A percentile compares a stretch with the other conserved stretches of the same genome.
These are phyloP conservation scores for Daldinia loculata DNA, from an alignment of 495 filamentous ascomycete species.

Conservation along the genomic window DNA sequence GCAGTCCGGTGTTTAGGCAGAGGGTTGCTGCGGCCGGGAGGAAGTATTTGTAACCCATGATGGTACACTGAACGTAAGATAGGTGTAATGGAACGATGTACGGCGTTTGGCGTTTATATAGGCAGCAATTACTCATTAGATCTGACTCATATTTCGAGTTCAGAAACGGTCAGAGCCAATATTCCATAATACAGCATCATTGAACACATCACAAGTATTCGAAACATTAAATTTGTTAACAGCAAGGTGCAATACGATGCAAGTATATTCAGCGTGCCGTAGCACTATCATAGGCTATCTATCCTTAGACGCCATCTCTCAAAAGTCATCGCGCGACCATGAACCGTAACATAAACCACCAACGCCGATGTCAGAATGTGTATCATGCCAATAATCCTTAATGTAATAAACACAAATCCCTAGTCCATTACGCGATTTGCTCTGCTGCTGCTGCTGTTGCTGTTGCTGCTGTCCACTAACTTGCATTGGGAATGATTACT, in stretches of 20 bases:
- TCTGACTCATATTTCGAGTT: neutral
- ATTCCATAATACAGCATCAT: neutral
- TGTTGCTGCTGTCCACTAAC: neutral
- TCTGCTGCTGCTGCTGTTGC: neutral
- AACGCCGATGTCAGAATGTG: slow-evolving; percentile 45
- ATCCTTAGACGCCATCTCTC: slow-evolving; percentile 19
- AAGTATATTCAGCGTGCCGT: slow-evolving; percentile 33
- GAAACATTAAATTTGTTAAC: neutral
- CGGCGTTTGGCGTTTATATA: slow-evolving; percentile 24
- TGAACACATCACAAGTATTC: neutral
- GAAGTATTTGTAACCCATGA: slow-evolving; percentile 78
- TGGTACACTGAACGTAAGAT: neutral
- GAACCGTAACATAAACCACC: slow-evolving; percentile 41
- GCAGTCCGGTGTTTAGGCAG: slow-evolving; percentile 81
- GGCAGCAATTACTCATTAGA: neutral
- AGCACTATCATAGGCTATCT: slow-evolving; percentile 25
- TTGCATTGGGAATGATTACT: slow-evolving; percentile 31
- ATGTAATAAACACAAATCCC: slow-evolving; percentile 40
- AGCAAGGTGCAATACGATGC: slow-evolving; percentile 29
- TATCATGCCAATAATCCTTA: slow-evolving; percentile 45
- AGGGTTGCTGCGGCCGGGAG: slow-evolving; percentile 86
- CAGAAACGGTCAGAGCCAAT: neutral
- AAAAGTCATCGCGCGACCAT: slow-evolving; percentile 41
- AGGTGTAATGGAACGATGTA: neutral
- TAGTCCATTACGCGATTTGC: neutral